A percentile compares a stretch with the other conserved stretches of the same genome.
phyloP scores from a whole-genome alignment of 208 protist genomes.

The Wallacemonas collosoma region DNA sequence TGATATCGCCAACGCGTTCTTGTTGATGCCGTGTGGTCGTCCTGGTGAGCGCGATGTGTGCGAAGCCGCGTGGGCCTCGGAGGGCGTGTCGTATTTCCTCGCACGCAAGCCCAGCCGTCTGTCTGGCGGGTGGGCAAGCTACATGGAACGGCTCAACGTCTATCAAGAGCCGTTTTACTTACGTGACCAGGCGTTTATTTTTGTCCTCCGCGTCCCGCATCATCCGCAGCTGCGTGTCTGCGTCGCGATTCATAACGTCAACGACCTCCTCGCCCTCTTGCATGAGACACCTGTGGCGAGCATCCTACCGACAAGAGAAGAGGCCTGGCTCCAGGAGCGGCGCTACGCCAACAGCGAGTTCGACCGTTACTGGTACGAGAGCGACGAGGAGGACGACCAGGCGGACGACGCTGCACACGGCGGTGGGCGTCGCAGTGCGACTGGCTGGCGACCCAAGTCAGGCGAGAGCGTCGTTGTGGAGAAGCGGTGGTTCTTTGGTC shows the following conservation, averaged over 20 bases:
- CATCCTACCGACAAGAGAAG: conserved; percentile 40
- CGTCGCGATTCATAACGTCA: conserved; percentile 66
- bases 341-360: conserved; percentile 23
- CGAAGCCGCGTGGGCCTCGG: conserved; percentile 40
- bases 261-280: conserved; percentile 66
- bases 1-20: conserved; percentile 60
- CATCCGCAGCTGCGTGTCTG: conserved; percentile 62
- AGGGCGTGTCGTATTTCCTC: conserved; percentile 63
- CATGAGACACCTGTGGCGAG: conserved; percentile 35
- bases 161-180: conserved; percentile 74
- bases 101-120: conserved; percentile 40
- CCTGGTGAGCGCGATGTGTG: conserved; percentile 46
- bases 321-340: conserved; percentile 41
- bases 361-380: conserved; percentile 16
- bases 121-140: conserved; percentile 59
- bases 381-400: conserved; percentile 17
- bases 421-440: background rate
- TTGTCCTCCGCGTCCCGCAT: conserved; percentile 66
- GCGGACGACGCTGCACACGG: background rate
- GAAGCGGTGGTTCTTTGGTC: conserved; percentile 38
- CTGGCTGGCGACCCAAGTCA: conserved; percentile 11
- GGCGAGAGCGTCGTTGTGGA: conserved; percentile 18
- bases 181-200: conserved; percentile 55
- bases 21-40: conserved; percentile 39
- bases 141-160: conserved; percentile 57